Evolutionary conservation across 192 early-diverging fungal species (phyloP).

Genomic region (Phycomyces blakesleeanus): DNA sequence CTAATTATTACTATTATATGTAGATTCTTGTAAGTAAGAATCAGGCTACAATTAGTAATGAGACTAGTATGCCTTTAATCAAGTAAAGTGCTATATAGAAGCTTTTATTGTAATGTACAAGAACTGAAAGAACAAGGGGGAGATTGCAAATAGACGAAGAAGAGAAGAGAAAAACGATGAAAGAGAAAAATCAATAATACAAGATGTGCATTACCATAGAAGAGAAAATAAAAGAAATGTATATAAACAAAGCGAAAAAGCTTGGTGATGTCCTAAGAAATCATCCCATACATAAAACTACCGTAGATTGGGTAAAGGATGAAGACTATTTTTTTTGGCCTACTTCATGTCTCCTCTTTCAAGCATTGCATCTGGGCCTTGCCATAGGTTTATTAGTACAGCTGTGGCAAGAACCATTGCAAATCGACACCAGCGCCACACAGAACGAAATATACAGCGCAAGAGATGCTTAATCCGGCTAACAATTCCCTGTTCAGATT

Average conservation of each 20-base stretch:
- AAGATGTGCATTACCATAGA: not conserved
- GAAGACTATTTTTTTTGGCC: not conserved
- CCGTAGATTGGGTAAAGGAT: no score
- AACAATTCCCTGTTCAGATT: not conserved
- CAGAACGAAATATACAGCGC: constrained; percentile 35
- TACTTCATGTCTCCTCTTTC: not conserved
- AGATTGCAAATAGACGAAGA: no score
- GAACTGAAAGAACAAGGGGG: no score
- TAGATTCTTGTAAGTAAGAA: no score
- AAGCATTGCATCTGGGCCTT: constrained; percentile 40
- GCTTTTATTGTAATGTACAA: no score
- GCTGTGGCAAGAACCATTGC: constrained; percentile 43
- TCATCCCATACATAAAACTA: no score
- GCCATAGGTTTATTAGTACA: constrained; percentile 46
- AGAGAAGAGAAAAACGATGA: no score
- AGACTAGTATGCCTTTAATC: no score
- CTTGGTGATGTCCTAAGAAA: no score
- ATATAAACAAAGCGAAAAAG: not conserved
- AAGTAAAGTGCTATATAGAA: no score
- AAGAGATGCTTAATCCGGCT: not conserved
- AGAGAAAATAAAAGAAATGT: not conserved
- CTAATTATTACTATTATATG: no score
- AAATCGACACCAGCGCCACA: constrained; percentile 58
- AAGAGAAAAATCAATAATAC: not conserved
- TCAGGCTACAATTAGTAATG: no score